These are phyloP conservation scores for Cutaneotrichosporon mucoides DNA, from an alignment of 1,284 basidiomycete species.

Conservation along the genomic window DNA sequence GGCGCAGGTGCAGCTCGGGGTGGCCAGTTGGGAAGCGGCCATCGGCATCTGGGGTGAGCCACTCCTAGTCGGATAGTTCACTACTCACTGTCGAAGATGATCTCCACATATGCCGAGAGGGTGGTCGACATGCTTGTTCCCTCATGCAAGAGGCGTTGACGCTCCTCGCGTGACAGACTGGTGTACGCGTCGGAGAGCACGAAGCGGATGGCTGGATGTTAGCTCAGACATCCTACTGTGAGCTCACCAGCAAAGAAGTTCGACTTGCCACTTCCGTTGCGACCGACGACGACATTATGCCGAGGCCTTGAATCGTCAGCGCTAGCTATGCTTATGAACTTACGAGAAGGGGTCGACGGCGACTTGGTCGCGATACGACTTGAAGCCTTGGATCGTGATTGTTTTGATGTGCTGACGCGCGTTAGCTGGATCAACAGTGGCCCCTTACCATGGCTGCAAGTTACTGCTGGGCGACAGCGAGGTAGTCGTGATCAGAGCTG, in stretches of 20 bases:
- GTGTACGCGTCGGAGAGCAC: slow-evolving; percentile 97
- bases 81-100: slow-evolving; percentile 68
- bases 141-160: slow-evolving; percentile 87
- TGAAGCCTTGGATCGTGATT: slow-evolving; percentile 90
- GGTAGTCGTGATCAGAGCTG: background rate
- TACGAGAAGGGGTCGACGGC: slow-evolving; percentile 5
- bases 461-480: background rate
- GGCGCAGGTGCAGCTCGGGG: slow-evolving; percentile 75
- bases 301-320: slow-evolving; percentile 57
- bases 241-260: slow-evolving; percentile 84
- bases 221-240: background rate
- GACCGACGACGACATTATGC: slow-evolving; percentile 89
- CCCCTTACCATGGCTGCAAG: background rate
- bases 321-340: slow-evolving; percentile 24
- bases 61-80: too few relatives aligned
- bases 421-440: background rate
- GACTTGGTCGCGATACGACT: slow-evolving; percentile 72
- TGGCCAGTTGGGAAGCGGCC: slow-evolving; percentile 85
- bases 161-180: slow-evolving; percentile 88
- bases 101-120: slow-evolving; percentile 84
- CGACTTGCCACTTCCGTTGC: slow-evolving; percentile 93
- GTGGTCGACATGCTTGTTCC: slow-evolving; percentile 84
- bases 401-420: slow-evolving; percentile 74
- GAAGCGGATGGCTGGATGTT: slow-evolving; percentile 76
- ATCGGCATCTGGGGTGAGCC: slow-evolving; percentile 53